Evolutionary conservation across 2,329 filamentous ascomycete genomes (phyloP).

Genomic region (Anisogramma anomala): DNA sequence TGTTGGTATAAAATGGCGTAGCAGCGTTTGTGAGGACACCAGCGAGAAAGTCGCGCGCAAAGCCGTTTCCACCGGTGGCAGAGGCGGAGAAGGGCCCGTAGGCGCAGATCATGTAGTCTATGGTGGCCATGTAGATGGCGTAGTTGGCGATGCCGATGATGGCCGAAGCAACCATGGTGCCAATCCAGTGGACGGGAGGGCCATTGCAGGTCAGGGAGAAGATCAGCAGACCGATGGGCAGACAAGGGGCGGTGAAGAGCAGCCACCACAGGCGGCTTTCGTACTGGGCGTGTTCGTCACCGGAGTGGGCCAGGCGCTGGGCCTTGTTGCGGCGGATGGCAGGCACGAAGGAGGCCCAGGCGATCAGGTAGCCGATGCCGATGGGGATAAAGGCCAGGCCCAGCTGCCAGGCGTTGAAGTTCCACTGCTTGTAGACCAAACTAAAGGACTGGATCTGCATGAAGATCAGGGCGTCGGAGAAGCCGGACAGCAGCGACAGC

Average conservation of each 20-base stretch:
- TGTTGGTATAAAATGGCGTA: conserved; percentile 51
- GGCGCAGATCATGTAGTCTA: conserved; percentile 66
- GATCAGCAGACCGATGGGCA: conserved; percentile 57
- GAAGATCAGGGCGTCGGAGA: conserved; percentile 66
- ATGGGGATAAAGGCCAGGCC: conserved; percentile 56
- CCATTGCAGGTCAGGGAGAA: conserved; percentile 59
- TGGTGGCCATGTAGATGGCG: conserved; percentile 61
- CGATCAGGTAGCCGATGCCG: conserved; percentile 53
- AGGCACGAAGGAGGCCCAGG: conserved; percentile 48
- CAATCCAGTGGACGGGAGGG: conserved; percentile 55
- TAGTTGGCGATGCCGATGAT: conserved; percentile 60
- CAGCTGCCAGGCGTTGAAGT: conserved; percentile 43
- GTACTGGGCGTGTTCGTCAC: conserved; percentile 51
- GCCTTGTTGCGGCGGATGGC: conserved; percentile 43
- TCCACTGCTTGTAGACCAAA: conserved; percentile 57
- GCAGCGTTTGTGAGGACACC: conserved; percentile 60
- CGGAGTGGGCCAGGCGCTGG: conserved; percentile 37
- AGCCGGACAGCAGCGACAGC: conserved; percentile 59
- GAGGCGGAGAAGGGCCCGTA: conserved; percentile 65
- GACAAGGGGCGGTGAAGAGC: conserved; percentile 46
- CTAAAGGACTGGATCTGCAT: conserved; percentile 64
- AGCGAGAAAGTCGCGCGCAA: conserved; percentile 60
- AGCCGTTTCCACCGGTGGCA: conserved; percentile 66
- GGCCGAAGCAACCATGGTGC: conserved; percentile 50
- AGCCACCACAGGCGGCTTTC: conserved; percentile 57